Conservation (phyloP, 2,329 filamentous ascomycete species). For the Proliferodiscus dingleyae region DNA sequence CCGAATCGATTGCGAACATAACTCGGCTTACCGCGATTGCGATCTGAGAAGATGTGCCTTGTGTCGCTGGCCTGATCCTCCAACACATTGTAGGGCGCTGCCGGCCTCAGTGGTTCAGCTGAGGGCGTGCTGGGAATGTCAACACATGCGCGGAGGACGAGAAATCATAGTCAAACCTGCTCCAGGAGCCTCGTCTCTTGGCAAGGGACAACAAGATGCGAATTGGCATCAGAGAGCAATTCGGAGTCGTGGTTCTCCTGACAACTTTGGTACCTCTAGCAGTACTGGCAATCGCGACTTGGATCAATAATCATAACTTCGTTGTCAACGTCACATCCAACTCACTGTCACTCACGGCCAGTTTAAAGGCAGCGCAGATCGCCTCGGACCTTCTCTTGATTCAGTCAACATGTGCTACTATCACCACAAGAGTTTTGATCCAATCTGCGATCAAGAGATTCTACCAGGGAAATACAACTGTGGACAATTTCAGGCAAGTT, state of each 20-base stretch:
- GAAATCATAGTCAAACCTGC: neutral
- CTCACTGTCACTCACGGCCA: constrained; percentile 72
- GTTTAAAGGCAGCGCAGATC: constrained; percentile 79
- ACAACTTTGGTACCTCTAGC: constrained; percentile 70
- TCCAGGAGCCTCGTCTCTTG: constrained; percentile 45
- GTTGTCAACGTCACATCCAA: constrained; percentile 52
- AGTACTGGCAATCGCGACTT: constrained; percentile 72
- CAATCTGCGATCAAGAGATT: constrained; percentile 49
- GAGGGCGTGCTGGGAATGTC: neutral
- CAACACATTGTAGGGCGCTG: constrained; percentile 68
- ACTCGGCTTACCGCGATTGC: neutral
- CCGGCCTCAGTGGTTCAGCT: constrained; percentile 33
- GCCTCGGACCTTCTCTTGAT: constrained; percentile 74
- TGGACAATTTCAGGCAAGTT: constrained; percentile 50
- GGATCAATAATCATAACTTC: constrained; percentile 57
- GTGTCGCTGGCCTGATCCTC: neutral
- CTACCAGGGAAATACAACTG: constrained; percentile 51
- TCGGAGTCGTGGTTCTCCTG: constrained; percentile 72
- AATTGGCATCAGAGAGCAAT: constrained; percentile 82
- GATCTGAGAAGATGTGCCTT: constrained; percentile 1
- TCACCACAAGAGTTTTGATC: constrained; percentile 61
- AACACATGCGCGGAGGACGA: neutral
- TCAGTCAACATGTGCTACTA: constrained; percentile 67
- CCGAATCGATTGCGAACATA: neutral
- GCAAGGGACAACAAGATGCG: constrained; percentile 51